These are phyloP conservation scores for Pezicula carpinea DNA, from an alignment of 2,329 filamentous ascomycete species.

Conservation along the genomic window DNA sequence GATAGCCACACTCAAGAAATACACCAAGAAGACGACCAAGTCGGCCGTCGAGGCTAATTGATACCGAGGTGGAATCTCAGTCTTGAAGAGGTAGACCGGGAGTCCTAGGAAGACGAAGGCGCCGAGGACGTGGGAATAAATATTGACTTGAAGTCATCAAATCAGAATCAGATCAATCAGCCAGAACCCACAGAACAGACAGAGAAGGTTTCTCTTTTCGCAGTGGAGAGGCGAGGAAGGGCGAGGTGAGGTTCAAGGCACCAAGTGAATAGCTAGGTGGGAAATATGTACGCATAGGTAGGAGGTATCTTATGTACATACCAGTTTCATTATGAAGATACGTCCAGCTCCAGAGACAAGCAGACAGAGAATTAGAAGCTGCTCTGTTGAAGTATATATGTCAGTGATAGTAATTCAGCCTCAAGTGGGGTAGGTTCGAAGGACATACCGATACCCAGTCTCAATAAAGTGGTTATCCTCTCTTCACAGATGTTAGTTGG, in stretches of 20 bases:
- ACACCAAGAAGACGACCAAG: conserved; percentile 37
- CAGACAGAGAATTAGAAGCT: conserved; percentile 19
- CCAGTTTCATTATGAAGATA: conserved; percentile 34
- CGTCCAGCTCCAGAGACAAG: conserved; percentile 26
- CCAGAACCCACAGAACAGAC: no score
- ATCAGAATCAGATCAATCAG: background rate
- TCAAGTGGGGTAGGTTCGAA: no score
- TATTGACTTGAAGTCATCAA: conserved; percentile 34
- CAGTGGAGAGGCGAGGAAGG: no score
- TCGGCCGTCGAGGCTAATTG: conserved; percentile 32
- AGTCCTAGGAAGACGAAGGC: conserved; percentile 34
- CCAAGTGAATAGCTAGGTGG: no score
- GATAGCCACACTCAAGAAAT: conserved; percentile 38
- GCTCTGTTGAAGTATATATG: conserved; percentile 10
- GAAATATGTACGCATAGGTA: no score
- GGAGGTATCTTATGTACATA: no score
- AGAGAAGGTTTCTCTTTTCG: no score
- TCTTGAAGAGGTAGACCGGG: conserved; percentile 32
- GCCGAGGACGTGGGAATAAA: conserved; percentile 40
- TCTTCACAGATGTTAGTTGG: conserved; percentile 11
- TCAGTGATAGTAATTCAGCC: conserved; percentile 3
- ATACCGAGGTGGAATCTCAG: conserved; percentile 33
- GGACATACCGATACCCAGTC: conserved; percentile 27
- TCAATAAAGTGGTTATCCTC: conserved; percentile 33
- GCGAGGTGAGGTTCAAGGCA: no score